These are phyloP conservation scores for Cyclostephanos tholiformis DNA, from an alignment of 108 stramenopile species.

Conservation along the genomic window DNA sequence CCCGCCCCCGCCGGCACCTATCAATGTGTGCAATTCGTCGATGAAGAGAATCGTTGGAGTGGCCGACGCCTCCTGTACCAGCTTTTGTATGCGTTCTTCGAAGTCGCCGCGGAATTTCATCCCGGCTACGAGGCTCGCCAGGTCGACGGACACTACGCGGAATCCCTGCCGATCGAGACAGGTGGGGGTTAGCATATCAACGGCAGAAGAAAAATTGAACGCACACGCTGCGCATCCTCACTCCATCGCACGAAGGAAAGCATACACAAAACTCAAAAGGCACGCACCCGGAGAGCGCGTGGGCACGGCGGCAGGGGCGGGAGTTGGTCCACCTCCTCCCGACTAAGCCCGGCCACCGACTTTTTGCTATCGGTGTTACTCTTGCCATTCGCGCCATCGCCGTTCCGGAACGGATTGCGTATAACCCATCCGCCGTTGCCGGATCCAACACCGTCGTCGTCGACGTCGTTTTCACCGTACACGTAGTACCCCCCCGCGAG, in stretches of 20 bases:
- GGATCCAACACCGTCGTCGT: background rate
- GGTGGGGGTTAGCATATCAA: too few relatives aligned
- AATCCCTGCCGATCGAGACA: conserved; percentile 32
- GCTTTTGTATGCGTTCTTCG: conserved; percentile 80
- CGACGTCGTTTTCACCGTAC: conserved; percentile 23
- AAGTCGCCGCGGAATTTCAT: conserved; percentile 86
- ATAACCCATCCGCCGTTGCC: conserved; percentile 24
- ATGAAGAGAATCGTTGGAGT: conserved; percentile 84
- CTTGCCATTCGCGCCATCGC: conserved; percentile 29
- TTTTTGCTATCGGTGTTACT: conserved; percentile 27
- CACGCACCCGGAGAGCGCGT: conserved; percentile 37
- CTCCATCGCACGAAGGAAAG: background rate
- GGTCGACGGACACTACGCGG: conserved; percentile 73
- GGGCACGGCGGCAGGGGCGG: conserved; percentile 66
- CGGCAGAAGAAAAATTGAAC: background rate
- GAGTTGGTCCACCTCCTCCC: conserved; percentile 66
- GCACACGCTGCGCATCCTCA: background rate
- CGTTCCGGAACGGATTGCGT: conserved; percentile 50
- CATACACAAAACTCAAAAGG: background rate
- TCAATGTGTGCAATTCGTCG: conserved; percentile 81
- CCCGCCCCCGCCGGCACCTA: conserved; percentile 86
- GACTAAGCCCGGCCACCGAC: conserved; percentile 41
- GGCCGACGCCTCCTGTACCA: conserved; percentile 69
- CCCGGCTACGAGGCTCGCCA: conserved; percentile 80
- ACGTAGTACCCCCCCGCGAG: conserved; percentile 56